Conservation (phyloP, 2,329 filamentous ascomycete species). For the Westerdykella sp. region DNA sequence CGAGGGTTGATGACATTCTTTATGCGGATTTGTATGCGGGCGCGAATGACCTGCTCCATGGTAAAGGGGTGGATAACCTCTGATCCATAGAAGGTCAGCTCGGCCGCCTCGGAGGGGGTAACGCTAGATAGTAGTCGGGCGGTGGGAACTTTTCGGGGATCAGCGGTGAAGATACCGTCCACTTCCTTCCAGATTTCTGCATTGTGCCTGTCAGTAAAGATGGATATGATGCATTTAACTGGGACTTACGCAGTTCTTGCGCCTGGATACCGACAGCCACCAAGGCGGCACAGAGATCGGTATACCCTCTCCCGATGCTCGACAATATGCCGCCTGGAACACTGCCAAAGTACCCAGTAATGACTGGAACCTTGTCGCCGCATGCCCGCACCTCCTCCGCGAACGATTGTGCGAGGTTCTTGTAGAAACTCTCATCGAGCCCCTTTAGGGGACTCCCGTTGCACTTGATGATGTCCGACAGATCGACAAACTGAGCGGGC, state of each 20-base stretch:
- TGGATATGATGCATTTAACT: neutral
- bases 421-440: conserved; percentile 45
- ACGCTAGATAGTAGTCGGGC: conserved; percentile 84
- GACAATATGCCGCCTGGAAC: conserved; percentile 87
- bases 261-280: conserved; percentile 84
- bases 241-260: conserved; percentile 55
- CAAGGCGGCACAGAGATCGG: conserved; percentile 88
- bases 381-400: conserved; percentile 40
- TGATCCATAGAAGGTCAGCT: conserved; percentile 69
- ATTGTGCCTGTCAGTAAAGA: neutral
- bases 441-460: conserved; percentile 32
- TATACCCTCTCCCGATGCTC: conserved; percentile 91
- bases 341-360: conserved; percentile 89
- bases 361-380: conserved; percentile 43
- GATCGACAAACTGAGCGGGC: conserved; percentile 81
- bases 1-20: conserved; percentile 87
- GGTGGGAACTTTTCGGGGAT: conserved; percentile 84
- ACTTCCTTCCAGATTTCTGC: conserved; percentile 97
- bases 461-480: conserved; percentile 74
- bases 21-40: conserved; percentile 78
- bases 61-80: conserved; percentile 98
- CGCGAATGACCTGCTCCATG: conserved; percentile 83
- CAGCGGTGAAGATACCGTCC: conserved; percentile 84
- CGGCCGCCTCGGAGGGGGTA: conserved; percentile 89
- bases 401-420: conserved; percentile 37